Base-by-base conservation (phyloP, 208 protist species). In the Acanthamoeba lenticulata region DNA sequence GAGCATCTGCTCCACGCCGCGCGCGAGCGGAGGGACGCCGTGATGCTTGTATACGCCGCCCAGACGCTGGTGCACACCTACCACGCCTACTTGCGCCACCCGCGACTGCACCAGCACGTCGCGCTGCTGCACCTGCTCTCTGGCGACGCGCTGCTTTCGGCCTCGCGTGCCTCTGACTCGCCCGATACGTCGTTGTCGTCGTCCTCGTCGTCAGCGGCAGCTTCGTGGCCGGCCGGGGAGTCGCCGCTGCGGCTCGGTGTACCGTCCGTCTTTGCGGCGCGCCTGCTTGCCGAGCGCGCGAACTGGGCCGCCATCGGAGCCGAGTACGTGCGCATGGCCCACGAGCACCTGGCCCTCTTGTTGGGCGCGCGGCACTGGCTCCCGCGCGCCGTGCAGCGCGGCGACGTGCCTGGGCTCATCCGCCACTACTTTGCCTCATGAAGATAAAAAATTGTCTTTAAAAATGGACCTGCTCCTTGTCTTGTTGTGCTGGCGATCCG, bases 281-380 rank as follows among this genome's bases (percentile, higher is more conserved):
- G 45, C 32, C 34, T 86, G 13, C 3, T 15, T 19, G 44, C 44
- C 29, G 77, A 86, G 77, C 40, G 77, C 0, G 77, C 9, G 27
- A 86, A 86, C n/a, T 86, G 77, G 77, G 27, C 77, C 45, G 7
- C 44, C 2, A 52, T 86, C 21, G 77, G 77, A 17, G 7, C 38
- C 15, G 77, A 86, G 77, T 86, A 86, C 77, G 3, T 86, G 27
- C 44, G 44, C n/a, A 86, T 60, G 77, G 77, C 77, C 19, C 44
- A 17, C 44, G 42, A 44, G 44, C 40, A 86, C 27, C 38, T 86
- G 13, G 2, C 27, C 32, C 38, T 86, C 29, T 29, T 86, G 3
- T 44, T 86, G 2, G 77, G 77, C 27, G 11, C 44, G 7, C 77
- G 27, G 21, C 77, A 86, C 44, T 86, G 77, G 77, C 77, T 86